A percentile compares a stretch with the other conserved stretches of the same genome.
phyloP scores from a whole-genome alignment of 805 yeast species.

The Maudiozyma bulderi region DNA sequence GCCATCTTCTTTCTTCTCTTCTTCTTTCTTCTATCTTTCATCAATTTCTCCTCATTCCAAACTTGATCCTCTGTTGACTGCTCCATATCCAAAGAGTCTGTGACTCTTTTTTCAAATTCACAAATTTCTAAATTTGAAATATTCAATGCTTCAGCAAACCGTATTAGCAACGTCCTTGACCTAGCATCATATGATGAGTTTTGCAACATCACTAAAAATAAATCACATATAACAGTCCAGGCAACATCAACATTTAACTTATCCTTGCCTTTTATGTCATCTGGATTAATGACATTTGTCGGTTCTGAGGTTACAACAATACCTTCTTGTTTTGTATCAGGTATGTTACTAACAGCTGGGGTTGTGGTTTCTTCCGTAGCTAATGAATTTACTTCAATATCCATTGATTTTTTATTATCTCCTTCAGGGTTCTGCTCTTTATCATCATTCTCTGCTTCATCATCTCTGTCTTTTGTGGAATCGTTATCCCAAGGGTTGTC shows the following conservation, averaged over 20 bases:
- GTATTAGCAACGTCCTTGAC: constrained; percentile 66
- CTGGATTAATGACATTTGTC: constrained; percentile 22
- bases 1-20: constrained; percentile 60
- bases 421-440: neutral
- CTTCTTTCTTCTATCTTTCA: constrained; percentile 61
- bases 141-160: constrained; percentile 54
- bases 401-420: neutral
- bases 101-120: constrained; percentile 84
- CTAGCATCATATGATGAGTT: constrained; percentile 86
- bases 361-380: neutral
- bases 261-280: constrained; percentile 28
- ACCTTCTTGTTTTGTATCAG: constrained; percentile 4
- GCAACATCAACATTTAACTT: constrained; percentile 61
- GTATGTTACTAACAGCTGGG: neutral
- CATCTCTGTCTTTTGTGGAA: neutral
- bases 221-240: constrained; percentile 91
- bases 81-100: constrained; percentile 84
- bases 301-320: constrained; percentile 3
- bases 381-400: constrained; percentile 5
- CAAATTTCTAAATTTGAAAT: constrained; percentile 58
- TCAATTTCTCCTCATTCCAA: constrained; percentile 62
- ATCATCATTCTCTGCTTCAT: neutral
- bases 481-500: constrained; percentile 8
- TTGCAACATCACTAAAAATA: constrained; percentile 67
- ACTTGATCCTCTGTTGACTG: constrained; percentile 63